Evolutionary conservation across 1,284 basidiomycete species (phyloP), one percentile per base, ranked within the genome.

Genomic region (Acaromyces ingoldii): DNA sequence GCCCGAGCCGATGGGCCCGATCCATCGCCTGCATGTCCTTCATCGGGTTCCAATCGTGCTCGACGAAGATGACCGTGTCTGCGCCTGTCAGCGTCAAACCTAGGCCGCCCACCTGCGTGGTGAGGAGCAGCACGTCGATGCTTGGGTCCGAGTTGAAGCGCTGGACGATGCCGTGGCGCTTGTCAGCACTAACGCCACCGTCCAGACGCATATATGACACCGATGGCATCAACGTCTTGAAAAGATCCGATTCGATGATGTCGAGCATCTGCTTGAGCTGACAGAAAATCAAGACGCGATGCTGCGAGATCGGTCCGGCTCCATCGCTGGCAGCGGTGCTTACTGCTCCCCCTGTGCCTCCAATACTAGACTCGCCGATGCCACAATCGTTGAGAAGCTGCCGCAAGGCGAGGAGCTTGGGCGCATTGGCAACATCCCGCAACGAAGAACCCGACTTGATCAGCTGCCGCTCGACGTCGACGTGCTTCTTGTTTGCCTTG

Each of bases 11-110:
- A 78, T 98, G 95, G 1, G 95, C 95, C 51, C 95, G 84, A 76
- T 98, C 95, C 95, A 99, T 99, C 5, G 95, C 95, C 76, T 99
- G 95, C 10, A 98, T 79, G 78, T 99, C 95, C 77, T 97, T 97
- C 91, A 95, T 96, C 17, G 95, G 95, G 76, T 99, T 99, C 95
- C 95, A 98, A 76, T 99, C 95, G 76, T 98, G 95, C 76, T 99
- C 95, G 43, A 98, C 91, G 70, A 99, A 98, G 61, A 99, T 96
- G 62, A 99, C 95, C 1, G 95, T 98, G 76, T 98, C 95, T 7
- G 95, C 95, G 22, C 95, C 93, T 0, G 95, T 99, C 62, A 99
- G 79, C 19, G 95, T 99, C 63, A 99, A 78, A 1, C 95, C 95
- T 11, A 99, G 80, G 4, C 95, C 95, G 57, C 95, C 95, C 41